Conservation (phyloP, 345 rosid species). For the Sonneratia caseolaris region DNA sequence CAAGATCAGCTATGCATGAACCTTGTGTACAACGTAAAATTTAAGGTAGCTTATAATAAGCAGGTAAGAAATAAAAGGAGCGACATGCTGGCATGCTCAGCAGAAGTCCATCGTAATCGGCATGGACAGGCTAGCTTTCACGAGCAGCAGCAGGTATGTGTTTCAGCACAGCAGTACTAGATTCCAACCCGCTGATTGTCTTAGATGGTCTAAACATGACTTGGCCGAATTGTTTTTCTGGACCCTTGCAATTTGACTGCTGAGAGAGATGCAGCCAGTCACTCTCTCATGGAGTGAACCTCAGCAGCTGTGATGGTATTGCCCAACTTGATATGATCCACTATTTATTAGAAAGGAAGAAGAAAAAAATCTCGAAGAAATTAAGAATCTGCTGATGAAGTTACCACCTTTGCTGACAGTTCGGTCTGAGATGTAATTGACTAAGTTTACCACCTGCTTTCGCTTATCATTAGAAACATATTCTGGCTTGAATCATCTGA, state of each 20-base stretch:
- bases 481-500: conserved; percentile 24
- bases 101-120: conserved; percentile 34
- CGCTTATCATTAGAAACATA: conserved; percentile 16
- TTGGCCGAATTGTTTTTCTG: conserved; percentile 15
- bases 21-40: neutral
- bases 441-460: conserved; percentile 15
- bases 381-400: conserved; percentile 67
- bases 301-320: conserved; percentile 25
- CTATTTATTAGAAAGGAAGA: neutral
- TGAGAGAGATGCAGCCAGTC: conserved; percentile 73
- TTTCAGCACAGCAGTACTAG: conserved; percentile 31
- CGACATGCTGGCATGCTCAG: conserved; percentile 61
- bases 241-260: conserved; percentile 28
- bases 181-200: conserved; percentile 38
- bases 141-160: conserved; percentile 64
- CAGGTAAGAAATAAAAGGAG: neutral
- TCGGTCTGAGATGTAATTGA: conserved; percentile 16
- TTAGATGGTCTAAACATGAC: conserved; percentile 22
- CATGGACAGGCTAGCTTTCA: conserved; percentile 67
- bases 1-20: neutral
- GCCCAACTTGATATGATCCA: conserved; percentile 19
- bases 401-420: conserved; percentile 36
- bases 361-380: conserved; percentile 43
- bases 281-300: conserved; percentile 60
- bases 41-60: neutral